Conservation (phyloP, 164 flowering plant species). For the Cinnamomum micranthum region DNA sequence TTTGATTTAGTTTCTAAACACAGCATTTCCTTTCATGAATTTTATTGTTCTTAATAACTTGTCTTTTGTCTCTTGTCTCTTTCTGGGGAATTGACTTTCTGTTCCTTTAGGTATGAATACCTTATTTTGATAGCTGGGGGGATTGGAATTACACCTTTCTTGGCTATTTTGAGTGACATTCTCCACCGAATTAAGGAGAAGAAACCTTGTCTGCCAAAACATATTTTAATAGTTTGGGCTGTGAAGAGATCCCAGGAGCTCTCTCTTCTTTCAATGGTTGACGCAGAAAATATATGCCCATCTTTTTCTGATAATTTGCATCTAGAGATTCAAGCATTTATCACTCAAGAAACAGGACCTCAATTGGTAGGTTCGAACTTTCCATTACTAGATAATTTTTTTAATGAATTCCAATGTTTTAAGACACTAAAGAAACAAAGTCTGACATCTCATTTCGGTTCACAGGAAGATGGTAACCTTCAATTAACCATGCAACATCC, state of each 20-base stretch:
- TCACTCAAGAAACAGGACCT: conserved; percentile 78
- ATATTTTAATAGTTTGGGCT: conserved; percentile 75
- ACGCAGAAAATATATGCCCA: conserved; percentile 55
- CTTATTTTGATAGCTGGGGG: conserved; percentile 92
- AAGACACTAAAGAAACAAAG: background rate
- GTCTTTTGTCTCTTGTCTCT: background rate
- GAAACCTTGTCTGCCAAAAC: conserved; percentile 55
- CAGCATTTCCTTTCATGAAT: background rate
- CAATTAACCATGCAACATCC: conserved; percentile 16
- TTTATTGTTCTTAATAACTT: background rate
- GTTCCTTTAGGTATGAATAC: conserved; percentile 59
- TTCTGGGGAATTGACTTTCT: background rate
- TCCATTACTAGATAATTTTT: background rate
- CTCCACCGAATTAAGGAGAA: conserved; percentile 53
- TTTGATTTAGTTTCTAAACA: too few relatives aligned
- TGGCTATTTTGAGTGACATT: conserved; percentile 80
- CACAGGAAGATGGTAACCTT: conserved; percentile 66
- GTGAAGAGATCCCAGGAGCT: conserved; percentile 73
- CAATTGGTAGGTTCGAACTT: conserved; percentile 43
- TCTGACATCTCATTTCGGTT: background rate
- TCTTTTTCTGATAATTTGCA: conserved; percentile 40
- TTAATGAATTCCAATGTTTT: background rate
- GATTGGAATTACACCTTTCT: conserved; percentile 87
- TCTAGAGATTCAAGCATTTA: conserved; percentile 55
- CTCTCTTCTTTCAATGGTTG: conserved; percentile 53